A percentile compares a stretch with the other conserved stretches of the same genome.
These are phyloP conservation scores for Coemansia sp. DNA, from an alignment of 371 early-diverging fungal genomes.

Conservation along the genomic window DNA sequence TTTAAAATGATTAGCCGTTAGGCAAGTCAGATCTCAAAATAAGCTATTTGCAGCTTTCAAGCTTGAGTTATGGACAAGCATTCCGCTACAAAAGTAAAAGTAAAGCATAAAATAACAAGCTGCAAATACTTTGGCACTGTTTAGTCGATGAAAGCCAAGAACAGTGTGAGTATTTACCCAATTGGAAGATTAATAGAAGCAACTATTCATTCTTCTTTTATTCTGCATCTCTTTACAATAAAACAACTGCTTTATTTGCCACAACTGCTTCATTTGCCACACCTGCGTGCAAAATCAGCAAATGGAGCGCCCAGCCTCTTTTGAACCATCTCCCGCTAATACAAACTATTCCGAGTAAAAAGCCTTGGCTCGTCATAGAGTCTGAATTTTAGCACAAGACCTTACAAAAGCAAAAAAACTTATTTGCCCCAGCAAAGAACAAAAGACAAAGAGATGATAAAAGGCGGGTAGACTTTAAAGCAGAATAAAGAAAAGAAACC, in stretches of 20 bases:
- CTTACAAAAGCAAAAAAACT: not conserved
- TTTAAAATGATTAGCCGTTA: constrained; percentile 1
- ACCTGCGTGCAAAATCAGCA: too few species aligned
- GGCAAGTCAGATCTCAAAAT: not conserved
- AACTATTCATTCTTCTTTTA: not conserved
- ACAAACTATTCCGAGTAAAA: not conserved
- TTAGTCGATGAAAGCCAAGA: not conserved
- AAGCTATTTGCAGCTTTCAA: not conserved
- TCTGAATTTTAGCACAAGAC: not conserved
- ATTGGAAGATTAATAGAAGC: not conserved
- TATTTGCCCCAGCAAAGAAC: not conserved
- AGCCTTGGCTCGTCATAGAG: not conserved
- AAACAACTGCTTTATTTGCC: not conserved
- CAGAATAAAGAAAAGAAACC: not conserved
- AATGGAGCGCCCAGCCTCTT: not conserved
- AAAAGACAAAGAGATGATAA: constrained; percentile 5
- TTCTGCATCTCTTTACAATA: not conserved
- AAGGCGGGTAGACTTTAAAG: not conserved
- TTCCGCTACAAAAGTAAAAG: not conserved
- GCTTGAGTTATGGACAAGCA: not conserved
- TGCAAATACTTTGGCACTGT: not conserved
- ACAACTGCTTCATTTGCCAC: not conserved
- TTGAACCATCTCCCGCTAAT: not conserved
- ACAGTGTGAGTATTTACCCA: not conserved
- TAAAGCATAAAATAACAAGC: not conserved